Evolutionary conservation across 352 stramenopile species (phyloP), one percentile per base, ranked within the genome.

Genomic region (Phytophthora pini): DNA sequence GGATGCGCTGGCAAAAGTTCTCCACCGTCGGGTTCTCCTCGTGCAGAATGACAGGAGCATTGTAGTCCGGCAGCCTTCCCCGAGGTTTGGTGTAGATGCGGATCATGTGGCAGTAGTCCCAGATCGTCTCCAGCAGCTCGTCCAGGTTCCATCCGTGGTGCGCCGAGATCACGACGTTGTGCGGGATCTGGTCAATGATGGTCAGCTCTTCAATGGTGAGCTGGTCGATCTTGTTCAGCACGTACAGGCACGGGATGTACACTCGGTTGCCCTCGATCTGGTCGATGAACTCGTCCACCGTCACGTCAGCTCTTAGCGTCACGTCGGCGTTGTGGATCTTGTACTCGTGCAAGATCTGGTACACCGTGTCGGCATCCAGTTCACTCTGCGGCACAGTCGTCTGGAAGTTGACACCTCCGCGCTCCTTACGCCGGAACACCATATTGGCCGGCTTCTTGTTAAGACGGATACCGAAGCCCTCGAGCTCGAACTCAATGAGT

Each of bases 171-270:
- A 97, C 94, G 17, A 99, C 95, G 75, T 98, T 99, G 82, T 99
- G 97, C 47, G 97, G 97, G 72, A 99, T 95, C 80, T 99, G 94
- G 76, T 98, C 97, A 48, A 99, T 95, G 74, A 99, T 98, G 59
- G 98, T 98, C 1, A 99, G 86, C 80, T 99, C 97, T 77, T 99
- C 95, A 78, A 99, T 99, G 22, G 95, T 98, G 26, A 99, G 89
- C 73, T 98, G 85, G 75, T 99, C 98, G 70, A 99, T 99, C 82
- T 99, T 99, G 85, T 99, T 99, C 60, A 99, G 95, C 53, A 99
- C 94, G 83, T 99, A 99, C 12, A 99, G 77, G 49, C 89, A 97
- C 39, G 97, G 97, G 66, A 99, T 99, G 82, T 99, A 99, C 20
- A 98, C 87, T 55, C 97, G 87, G 80, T 99, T 99, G 53, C 96